Conservation (phyloP, 2,329 filamentous ascomycete genomes). For the Hypoxylon sp. region DNA sequence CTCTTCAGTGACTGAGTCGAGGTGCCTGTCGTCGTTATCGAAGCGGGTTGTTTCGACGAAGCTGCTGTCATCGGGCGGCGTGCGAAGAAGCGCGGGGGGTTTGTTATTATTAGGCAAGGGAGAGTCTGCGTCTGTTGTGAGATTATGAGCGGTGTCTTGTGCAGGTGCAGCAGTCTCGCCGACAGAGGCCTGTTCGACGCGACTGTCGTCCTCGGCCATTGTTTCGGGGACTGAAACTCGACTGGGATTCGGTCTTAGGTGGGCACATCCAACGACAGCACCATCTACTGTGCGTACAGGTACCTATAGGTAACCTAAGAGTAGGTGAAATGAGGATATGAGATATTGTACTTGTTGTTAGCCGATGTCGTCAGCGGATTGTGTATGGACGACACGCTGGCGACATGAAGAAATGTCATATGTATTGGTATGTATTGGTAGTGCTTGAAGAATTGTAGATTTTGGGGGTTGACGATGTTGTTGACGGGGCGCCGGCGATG, state of each 20-base stretch:
- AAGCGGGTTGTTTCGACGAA: constrained; percentile 49
- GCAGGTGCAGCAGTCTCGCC: constrained; percentile 1
- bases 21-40: constrained; percentile 53
- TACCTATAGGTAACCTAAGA: constrained; percentile 22
- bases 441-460: neutral
- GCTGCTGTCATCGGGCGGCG: constrained; percentile 46
- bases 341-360: constrained; percentile 26
- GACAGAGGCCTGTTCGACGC: constrained; percentile 22
- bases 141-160: neutral
- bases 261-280: constrained; percentile 2
- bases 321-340: constrained; percentile 40
- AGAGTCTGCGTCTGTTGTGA: constrained; percentile 6
- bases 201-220: constrained; percentile 40
- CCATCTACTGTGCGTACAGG: constrained; percentile 12
- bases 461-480: neutral
- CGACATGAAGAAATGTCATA: constrained; percentile 38
- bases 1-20: constrained; percentile 65
- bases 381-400: constrained; percentile 14
- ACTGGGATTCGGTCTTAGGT: constrained; percentile 6
- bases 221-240: constrained; percentile 24
- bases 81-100: constrained; percentile 28
- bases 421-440: constrained; percentile 35
- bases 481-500: neutral
- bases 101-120: constrained; percentile 28
- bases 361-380: constrained; percentile 26